Percentiles rank a stretch among this genome's conserved stretches.
Evolutionary conservation across 208 protist species (phyloP).

Genomic region (Novymonas esmeraldas): DNA sequence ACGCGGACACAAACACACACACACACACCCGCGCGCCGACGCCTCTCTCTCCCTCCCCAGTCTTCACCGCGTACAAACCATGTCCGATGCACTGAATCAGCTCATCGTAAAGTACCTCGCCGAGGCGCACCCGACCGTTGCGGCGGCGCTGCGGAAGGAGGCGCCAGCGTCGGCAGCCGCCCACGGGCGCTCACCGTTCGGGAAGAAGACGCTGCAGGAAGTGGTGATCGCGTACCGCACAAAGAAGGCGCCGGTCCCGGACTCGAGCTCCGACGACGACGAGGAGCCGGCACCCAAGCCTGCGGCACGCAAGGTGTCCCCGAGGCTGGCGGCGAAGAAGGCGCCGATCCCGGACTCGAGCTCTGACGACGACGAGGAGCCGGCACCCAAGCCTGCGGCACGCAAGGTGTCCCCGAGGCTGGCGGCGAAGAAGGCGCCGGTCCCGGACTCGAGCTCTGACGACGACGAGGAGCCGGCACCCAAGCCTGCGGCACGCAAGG

Average conservation of each 20-base stretch:
- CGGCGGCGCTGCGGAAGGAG: constrained; percentile 41
- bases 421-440: constrained; percentile 54
- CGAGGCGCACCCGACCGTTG: constrained; percentile 38
- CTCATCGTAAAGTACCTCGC: constrained; percentile 59
- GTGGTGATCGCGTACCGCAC: constrained; percentile 21
- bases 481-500: constrained; percentile 41
- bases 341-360: constrained; percentile 30
- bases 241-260: constrained; percentile 43
- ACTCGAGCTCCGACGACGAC: constrained; percentile 56
- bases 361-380: constrained; percentile 43
- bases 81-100: constrained; percentile 54
- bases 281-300: constrained; percentile 45
- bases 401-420: constrained; percentile 37
- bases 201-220: constrained; percentile 20
- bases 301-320: constrained; percentile 27
- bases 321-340: constrained; percentile 37
- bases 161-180: constrained; percentile 11
- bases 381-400: constrained; percentile 18
- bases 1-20: background rate
- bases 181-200: constrained; percentile 22
- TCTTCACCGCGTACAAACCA: constrained; percentile 7
- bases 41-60: background rate
- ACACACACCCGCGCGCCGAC: background rate
- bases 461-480: constrained; percentile 58
- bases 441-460: constrained; percentile 48